Evolutionary conservation across 345 rosid species (phyloP), one percentile per base, ranked within the genome.

Genomic region (Erodium maritimum): DNA sequence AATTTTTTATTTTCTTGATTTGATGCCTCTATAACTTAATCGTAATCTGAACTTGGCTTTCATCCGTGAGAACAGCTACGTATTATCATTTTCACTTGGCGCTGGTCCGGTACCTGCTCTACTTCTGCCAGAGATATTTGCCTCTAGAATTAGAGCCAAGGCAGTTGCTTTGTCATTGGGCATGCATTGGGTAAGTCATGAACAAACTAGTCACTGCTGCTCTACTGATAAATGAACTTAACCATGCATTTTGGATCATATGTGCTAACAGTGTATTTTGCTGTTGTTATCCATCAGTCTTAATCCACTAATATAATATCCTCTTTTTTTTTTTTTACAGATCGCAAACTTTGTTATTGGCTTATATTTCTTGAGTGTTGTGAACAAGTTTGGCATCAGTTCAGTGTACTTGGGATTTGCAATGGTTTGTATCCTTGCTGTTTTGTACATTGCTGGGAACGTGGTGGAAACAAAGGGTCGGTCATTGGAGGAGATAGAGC

Each of bases 21-120:
- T 29, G 5, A 19, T 18, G 25, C 13, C 48, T 5, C 21, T 19
- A 23, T 63, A 9, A 29, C 17, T 48, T 50, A 57, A 11, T 20
- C 52, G 21, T 50, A 52, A 68, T 58, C 61, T 69, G 29, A 65
- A 54, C 6, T 42, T 29, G 50, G 21, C 24, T 61, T 64, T 61
- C 55, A 42, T 42, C 48, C 48, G 12, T 42, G 14, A 14, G 12
- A 42, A 23, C 83, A 93, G 99, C 72, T 93, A 89, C 67, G 99
- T 90, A 20, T 64, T 93, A 68, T 93, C 96, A 10, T 93, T 93
- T 78, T 89, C 99, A 42, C 97, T 90, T 62, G 99, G 99, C 63
- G 97, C 99, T 20, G 99, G 97, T 64, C 99, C 96, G 14, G 99
- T 94, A 50, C 97, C 97, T n/a, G 97, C 97, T 61, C 88, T 94